Base-by-base conservation (phyloP, 345 rosid species). In the Cardamine chenopodiifolia region DNA sequence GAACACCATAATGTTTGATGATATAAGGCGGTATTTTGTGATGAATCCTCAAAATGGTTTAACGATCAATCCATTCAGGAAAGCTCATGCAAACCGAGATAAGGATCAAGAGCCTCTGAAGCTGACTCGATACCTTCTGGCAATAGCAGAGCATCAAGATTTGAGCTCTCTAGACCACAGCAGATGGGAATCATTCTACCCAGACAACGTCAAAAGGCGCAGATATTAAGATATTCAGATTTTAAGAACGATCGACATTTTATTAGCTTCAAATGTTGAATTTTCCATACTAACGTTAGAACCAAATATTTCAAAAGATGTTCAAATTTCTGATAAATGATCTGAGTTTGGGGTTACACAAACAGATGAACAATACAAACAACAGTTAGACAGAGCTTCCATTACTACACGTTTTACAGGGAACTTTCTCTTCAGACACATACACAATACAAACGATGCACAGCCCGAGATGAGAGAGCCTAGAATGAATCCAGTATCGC, bases 1-100 rank as follows among this genome's bases (percentile, higher is more conserved):
- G 72, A 95, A 91, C 85, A 92, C 97, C n/a, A 92, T 92, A 80
- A 95, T 95, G 99, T 95, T 95, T 57, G 99, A 95, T 63, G 97
- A 95, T 70, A 80, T 92, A 10, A 70, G 89, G 68, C 84, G 99
- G 83, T 90, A 95, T 74, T 95, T 87, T 37, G 96, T 92, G 77
- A 90, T 95, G 97, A 95, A 92, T 80, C 97, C 97, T 7, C 92
- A 86, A 79, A 95, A 91, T 71, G 99, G 97, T 40, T 81, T 92
- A 78, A 81, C 81, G 4, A 95, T 95, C 76, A 90, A 69, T 72
- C 97, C 97, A 57, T 92, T 89, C 71, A 85, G 83, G 81, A 90
- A 90, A 82, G 97, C 97, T 73, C 97, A 92, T 83, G 88, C 88
- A 15, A 92, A 85, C 79, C 81, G 97, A 70, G 93, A 86, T 66